These are phyloP conservation scores for Chloromonas sp. DNA, from an alignment of 163 green algal genomes.

Conservation along the genomic window DNA sequence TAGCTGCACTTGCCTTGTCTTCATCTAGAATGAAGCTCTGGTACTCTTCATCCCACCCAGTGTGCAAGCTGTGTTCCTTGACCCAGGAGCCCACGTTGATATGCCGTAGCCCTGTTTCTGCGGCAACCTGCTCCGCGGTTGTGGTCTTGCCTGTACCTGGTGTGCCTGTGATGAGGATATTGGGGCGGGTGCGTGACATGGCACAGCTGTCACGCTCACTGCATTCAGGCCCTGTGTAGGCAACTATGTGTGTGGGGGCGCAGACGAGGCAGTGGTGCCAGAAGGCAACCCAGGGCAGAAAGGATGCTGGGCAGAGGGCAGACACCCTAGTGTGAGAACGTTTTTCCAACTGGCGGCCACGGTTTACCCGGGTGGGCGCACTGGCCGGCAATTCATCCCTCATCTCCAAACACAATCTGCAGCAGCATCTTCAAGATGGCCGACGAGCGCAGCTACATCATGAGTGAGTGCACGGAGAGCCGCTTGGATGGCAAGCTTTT, in stretches of 20 bases:
- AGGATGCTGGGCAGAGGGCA: too few relatives aligned
- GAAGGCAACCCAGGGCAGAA: too few relatives aligned
- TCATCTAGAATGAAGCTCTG: constrained; percentile 67
- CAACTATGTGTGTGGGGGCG: too few relatives aligned
- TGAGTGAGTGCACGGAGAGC: constrained; percentile 67
- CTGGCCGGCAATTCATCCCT: too few relatives aligned
- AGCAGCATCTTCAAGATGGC: constrained; percentile 21
- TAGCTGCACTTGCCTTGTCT: constrained; percentile 3
- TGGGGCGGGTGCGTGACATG: constrained; percentile 34
- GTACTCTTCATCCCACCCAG: constrained; percentile 84
- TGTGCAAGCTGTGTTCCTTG: constrained; percentile 71
- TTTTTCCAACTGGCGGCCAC: too few relatives aligned
- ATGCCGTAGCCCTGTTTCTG: constrained; percentile 60
- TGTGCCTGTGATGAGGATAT: constrained; percentile 89
- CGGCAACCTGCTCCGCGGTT: constrained; percentile 61
- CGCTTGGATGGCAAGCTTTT: too few relatives aligned
- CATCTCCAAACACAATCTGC: too few relatives aligned
- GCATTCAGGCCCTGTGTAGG: too few relatives aligned
- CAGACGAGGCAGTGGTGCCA: too few relatives aligned
- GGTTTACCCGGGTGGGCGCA: too few relatives aligned
- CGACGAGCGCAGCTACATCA: constrained; percentile 72
- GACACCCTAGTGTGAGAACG: too few relatives aligned
- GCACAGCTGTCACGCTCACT: too few relatives aligned
- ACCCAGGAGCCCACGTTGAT: constrained; percentile 89
- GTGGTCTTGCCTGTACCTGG: constrained; percentile 95